Conservation (phyloP, 2,329 filamentous ascomycete species). For the Fusarium pseudonygamai region DNA sequence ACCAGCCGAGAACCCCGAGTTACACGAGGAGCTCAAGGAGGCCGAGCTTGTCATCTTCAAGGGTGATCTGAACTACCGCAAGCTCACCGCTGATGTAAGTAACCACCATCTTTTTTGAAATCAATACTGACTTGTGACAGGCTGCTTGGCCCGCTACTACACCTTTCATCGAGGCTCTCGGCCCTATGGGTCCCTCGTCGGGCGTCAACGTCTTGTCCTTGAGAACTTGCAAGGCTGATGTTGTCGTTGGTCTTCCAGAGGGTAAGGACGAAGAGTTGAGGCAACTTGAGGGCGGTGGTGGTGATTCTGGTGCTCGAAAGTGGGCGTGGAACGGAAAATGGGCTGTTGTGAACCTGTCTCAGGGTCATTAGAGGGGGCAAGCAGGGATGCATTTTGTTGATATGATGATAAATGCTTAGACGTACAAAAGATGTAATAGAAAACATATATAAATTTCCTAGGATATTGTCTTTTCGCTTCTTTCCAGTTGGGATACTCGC, state of each 20-base stretch:
- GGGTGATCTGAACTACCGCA: conserved; percentile 96
- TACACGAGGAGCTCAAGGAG: conserved; percentile 81
- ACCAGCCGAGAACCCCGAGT: conserved; percentile 70
- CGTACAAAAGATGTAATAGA: conserved; percentile 10
- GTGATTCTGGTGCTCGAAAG: conserved; percentile 75
- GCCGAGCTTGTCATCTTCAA: conserved; percentile 96
- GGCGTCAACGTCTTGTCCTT: conserved; percentile 87
- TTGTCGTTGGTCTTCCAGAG: conserved; percentile 85
- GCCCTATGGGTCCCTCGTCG: conserved; percentile 82
- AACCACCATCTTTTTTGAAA: not conserved
- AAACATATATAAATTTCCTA: not conserved
- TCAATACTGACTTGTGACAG: conserved; percentile 36
- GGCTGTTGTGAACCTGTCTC: conserved; percentile 77
- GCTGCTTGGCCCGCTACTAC: conserved; percentile 84
- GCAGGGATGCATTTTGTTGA: not conserved
- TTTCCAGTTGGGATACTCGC: not conserved
- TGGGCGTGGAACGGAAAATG: conserved; percentile 98
- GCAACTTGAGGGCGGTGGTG: conserved; percentile 73
- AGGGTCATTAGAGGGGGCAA: conserved; percentile 43
- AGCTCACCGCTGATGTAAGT: conserved; percentile 86
- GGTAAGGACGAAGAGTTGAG: conserved; percentile 86
- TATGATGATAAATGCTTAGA: conserved; percentile 28
- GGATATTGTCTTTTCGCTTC: not conserved
- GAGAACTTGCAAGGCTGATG: conserved; percentile 95
- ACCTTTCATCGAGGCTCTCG: conserved; percentile 84